These are phyloP conservation scores for Pinus tabuliformis DNA, from an alignment of 75 land plant genomes.

Conservation along the genomic window DNA sequence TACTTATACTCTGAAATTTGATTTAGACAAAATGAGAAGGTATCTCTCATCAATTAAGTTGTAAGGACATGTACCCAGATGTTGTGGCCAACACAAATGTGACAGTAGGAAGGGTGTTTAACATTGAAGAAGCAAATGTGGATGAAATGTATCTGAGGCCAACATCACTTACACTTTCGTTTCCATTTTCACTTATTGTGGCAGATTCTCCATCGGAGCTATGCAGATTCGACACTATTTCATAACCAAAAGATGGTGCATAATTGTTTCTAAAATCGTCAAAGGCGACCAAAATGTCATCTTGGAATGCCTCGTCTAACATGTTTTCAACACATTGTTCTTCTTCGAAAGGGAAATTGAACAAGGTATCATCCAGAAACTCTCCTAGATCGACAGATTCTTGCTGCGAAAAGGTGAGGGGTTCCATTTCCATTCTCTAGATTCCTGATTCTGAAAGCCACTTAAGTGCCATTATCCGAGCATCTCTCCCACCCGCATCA, in stretches of 20 bases:
- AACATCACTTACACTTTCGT: too few species aligned
- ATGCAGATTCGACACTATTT: too few species aligned
- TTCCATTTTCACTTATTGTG: not conserved
- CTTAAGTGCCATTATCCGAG: too few species aligned
- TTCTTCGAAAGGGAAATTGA: not conserved
- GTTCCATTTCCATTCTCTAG: too few species aligned
- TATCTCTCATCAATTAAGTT: too few species aligned
- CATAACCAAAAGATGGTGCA: not conserved
- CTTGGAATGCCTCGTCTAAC: not conserved
- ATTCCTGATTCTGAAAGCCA: not conserved
- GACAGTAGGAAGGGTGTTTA: conserved; percentile 17
- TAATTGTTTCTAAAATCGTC: not conserved
- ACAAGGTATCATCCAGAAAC: too few species aligned
- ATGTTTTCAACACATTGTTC: not conserved
- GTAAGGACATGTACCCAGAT: conserved; percentile 17
- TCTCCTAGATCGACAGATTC: too few species aligned
- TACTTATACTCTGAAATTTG: not conserved
- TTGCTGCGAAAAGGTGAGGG: too few species aligned
- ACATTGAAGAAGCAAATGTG: too few species aligned
- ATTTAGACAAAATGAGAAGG: not conserved
- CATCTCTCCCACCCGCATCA: too few species aligned
- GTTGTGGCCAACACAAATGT: conserved; percentile 34
- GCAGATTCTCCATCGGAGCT: not conserved
- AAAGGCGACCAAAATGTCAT: not conserved
- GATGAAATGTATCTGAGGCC: conserved; percentile 13